Percentiles rank a stretch among this genome's conserved stretches.
These are phyloP conservation scores for Candida sp. DNA, from an alignment of 1,139 yeast genomes.

Conservation along the genomic window DNA sequence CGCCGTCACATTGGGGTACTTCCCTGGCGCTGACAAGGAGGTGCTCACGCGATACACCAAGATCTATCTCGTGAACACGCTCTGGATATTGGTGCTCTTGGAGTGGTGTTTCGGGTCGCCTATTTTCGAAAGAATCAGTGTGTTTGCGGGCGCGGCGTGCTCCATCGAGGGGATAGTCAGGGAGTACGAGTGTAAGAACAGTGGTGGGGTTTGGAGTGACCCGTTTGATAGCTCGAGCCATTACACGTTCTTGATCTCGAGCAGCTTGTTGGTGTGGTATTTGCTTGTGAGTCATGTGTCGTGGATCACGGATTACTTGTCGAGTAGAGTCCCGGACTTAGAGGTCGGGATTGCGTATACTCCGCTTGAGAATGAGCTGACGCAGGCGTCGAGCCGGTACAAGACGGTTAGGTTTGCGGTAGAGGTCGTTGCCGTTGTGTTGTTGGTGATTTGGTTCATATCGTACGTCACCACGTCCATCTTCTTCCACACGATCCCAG, in stretches of 20 bases:
- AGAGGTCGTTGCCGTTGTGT: conserved; percentile 12
- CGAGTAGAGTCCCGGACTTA: conserved; percentile 8
- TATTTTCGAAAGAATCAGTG: conserved; percentile 45
- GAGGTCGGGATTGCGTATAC: conserved; percentile 2
- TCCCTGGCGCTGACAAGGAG: conserved; percentile 1
- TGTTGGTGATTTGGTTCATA: conserved; percentile 41
- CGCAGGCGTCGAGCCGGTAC: neutral
- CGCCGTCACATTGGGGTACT: conserved; percentile 3
- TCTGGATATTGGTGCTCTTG: conserved; percentile 12
- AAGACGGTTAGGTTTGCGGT: neutral
- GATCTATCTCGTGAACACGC: conserved; percentile 11
- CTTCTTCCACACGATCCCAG: conserved; percentile 64
- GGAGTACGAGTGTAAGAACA: conserved; percentile 16
- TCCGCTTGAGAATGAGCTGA: neutral
- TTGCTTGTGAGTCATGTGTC: conserved; percentile 23
- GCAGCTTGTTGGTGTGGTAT: conserved; percentile 47
- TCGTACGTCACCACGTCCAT: conserved; percentile 56
- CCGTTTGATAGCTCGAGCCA: conserved; percentile 74
- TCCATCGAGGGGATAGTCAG: conserved; percentile 7
- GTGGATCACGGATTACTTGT: conserved; percentile 13
- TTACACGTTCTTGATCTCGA: conserved; percentile 54
- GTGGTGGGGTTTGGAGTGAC: conserved; percentile 50
- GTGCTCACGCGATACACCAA: conserved; percentile 5
- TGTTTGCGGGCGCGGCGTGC: conserved; percentile 47
- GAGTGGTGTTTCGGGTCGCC: conserved; percentile 55